Evolutionary conservation across 208 protist species (phyloP).

Genomic region (Crithidia mellificae): DNA sequence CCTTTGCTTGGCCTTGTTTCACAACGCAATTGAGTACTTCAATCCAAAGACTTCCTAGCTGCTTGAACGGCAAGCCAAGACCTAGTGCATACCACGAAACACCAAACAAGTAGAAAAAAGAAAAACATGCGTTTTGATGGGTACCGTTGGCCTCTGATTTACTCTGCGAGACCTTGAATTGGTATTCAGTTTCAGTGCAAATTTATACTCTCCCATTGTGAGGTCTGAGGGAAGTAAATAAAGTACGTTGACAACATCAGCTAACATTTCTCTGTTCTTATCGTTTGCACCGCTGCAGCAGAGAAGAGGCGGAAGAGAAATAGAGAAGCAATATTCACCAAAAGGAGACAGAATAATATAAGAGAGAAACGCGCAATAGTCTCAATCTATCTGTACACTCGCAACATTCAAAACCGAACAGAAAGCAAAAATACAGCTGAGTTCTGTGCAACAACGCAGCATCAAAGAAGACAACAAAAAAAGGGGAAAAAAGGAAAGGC

Average conservation of each 20-base stretch:
- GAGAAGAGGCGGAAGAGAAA: not conserved
- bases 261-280: not conserved
- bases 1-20: too few relatives aligned
- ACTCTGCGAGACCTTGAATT: too few relatives aligned
- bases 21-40: too few relatives aligned
- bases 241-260: not conserved
- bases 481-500: too few relatives aligned
- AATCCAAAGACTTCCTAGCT: too few relatives aligned
- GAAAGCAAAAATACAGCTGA: constrained; percentile 4
- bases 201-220: not conserved
- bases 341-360: not conserved
- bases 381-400: too few relatives aligned
- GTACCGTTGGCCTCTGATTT: too few relatives aligned
- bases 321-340: not conserved
- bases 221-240: not conserved
- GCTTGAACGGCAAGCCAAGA: too few relatives aligned
- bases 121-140: too few relatives aligned
- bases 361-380: not conserved
- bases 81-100: too few relatives aligned
- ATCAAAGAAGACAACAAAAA: not conserved
- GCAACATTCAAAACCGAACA: not conserved
- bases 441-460: not conserved
- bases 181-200: too few relatives aligned
- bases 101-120: too few relatives aligned
- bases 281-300: not conserved